phyloP scores from a whole-genome alignment of 345 rosid species.

The Mallotus nudiflorus region DNA sequence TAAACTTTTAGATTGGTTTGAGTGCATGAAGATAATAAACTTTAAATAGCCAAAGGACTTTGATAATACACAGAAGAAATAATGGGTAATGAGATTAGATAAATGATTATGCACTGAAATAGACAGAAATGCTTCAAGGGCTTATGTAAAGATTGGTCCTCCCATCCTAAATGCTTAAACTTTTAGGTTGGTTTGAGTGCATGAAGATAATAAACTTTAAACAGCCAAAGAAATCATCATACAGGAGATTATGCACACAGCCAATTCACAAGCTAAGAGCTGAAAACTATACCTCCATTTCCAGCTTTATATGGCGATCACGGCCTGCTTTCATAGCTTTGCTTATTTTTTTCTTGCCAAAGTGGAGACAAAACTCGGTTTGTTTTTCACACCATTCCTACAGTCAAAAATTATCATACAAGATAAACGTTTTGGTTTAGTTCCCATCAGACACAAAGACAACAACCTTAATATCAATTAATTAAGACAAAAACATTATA shows the following conservation, averaged over 20 bases:
- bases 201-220: background rate
- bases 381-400: conserved; percentile 96
- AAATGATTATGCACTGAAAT: no score
- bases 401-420: conserved; percentile 6
- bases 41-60: conserved; percentile 5
- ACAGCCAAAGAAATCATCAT: background rate
- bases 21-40: background rate
- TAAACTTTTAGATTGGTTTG: no score
- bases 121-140: no score
- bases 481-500: conserved; percentile 1
- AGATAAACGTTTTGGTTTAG: background rate
- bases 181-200: no score
- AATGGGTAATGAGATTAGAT: no score
- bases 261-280: background rate
- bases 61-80: no score
- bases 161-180: no score
- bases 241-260: background rate
- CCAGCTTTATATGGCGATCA: conserved; percentile 72
- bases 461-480: background rate
- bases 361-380: conserved; percentile 57
- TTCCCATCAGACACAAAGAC: background rate
- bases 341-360: conserved; percentile 39
- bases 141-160: no score
- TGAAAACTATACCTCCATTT: conserved; percentile 55
- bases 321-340: conserved; percentile 74